Percentiles rank a stretch among this genome's conserved stretches.
Evolutionary conservation across 2,329 filamentous ascomycete genomes (phyloP).

Genomic region (Penicillium sp.): DNA sequence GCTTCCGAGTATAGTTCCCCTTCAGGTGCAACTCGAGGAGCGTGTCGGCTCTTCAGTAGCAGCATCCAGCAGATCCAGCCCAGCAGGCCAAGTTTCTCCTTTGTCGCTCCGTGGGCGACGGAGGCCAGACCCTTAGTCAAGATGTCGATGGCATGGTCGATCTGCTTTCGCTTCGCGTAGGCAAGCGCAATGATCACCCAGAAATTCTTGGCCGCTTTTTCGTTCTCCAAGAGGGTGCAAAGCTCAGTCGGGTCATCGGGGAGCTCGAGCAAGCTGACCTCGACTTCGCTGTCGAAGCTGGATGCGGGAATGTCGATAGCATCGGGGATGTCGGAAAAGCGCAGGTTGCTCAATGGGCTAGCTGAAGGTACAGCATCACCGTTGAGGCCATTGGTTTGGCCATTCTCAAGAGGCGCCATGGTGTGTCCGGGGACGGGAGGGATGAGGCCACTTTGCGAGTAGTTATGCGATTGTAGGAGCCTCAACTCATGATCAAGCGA

Average conservation of each 20-base stretch:
- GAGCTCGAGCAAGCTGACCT: conserved; percentile 87
- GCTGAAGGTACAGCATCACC: conserved; percentile 39
- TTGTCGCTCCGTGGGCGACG: conserved; percentile 66
- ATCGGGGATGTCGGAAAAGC: conserved; percentile 63
- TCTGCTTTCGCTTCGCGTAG: conserved; percentile 92
- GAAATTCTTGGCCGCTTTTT: conserved; percentile 83
- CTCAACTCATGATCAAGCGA: conserved; percentile 34
- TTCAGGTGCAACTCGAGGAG: conserved; percentile 66
- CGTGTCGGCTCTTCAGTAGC: conserved; percentile 82
- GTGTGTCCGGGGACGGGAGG: conserved; percentile 21
- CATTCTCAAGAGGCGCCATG: conserved; percentile 55
- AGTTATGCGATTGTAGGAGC: conserved; percentile 14
- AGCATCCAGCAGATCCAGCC: conserved; percentile 89
- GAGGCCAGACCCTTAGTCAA: conserved; percentile 71
- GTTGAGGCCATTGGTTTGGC: conserved; percentile 54
- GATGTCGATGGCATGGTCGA: conserved; percentile 76
- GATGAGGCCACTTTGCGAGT: conserved; percentile 16
- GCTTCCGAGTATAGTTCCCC: conserved; percentile 66
- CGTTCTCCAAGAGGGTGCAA: conserved; percentile 91
- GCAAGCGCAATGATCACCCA: conserved; percentile 98
- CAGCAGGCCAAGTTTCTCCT: conserved; percentile 82
- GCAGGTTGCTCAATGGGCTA: conserved; percentile 41
- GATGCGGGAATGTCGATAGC: conserved; percentile 65
- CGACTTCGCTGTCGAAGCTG: conserved; percentile 68
- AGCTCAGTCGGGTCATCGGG: conserved; percentile 93